Base-by-base conservation (phyloP, 106 monocot genomes). In the Dendrobium chrysotoxum region DNA sequence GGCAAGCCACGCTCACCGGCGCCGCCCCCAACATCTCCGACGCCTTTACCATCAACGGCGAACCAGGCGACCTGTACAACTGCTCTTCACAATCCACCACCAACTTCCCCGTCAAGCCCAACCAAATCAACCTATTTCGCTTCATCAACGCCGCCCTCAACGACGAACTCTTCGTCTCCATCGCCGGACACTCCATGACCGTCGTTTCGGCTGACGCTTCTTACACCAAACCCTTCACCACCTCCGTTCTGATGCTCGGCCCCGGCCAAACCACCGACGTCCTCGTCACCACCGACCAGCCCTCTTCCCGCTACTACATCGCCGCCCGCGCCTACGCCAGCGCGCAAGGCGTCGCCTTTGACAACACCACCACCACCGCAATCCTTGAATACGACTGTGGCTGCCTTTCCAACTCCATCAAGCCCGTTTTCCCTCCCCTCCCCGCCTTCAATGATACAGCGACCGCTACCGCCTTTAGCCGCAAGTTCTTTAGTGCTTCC, bases 301-400 rank as follows among this genome's bases (percentile, higher is more conserved):
- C 88, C 13, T 73, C 88, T 6, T 74, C 84, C 11, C 79, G 86
- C 20, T 91, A 91, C 75, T 91, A 91, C 81, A 82, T 91, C 28
- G 90, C 90, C 45, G 88, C 88, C 58, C 85, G 54, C 23, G 90
- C 88, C 47, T 91, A 88, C 76, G 30, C 84, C 30, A 84, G 80
- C 54, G 90, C 88, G 6, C 88, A 86, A 20, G 83, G 79, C 28
- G 84, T 83, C 13, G 38, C 87, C 40, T 89, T 91, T 45, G 91
- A 89, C 84, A 89, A 93, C 84, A 93, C 93, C 84, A 93, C 93
- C 78, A 86, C 93, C 76, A 91, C 93, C 20, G 91, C 91, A 39
- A 78, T 89, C 73, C 67, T 93, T 66, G 81, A 89, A 35, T 93
- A 89, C 89, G 72, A 66, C 35, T 78, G 85, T 41, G 68, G 86